Evolutionary conservation across 2,329 filamentous ascomycete genomes (phyloP).

Genomic region (Penicillium griseofulvum): DNA sequence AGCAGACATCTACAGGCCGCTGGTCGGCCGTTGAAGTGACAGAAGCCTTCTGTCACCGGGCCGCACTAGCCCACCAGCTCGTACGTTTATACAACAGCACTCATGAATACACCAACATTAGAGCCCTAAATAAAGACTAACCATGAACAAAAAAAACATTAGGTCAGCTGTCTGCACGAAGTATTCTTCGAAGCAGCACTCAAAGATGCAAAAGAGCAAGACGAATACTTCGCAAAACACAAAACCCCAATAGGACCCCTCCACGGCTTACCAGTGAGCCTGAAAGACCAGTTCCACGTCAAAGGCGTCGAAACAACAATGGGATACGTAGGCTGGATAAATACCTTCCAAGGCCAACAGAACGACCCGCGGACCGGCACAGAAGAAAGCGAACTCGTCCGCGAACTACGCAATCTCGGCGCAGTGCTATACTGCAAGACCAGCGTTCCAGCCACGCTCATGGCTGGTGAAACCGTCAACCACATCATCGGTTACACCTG

Average conservation of each 20-base stretch:
- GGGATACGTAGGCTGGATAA: slow-evolving; percentile 66
- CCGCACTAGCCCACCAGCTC: slow-evolving; percentile 59
- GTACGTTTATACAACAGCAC: slow-evolving; percentile 31
- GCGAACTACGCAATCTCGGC: slow-evolving; percentile 53
- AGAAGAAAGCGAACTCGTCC: slow-evolving; percentile 59
- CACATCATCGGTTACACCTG: slow-evolving; percentile 59
- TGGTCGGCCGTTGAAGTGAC: slow-evolving; percentile 59
- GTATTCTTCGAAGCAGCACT: slow-evolving; percentile 56
- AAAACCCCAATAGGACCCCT: slow-evolving; percentile 55
- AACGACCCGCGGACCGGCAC: slow-evolving; percentile 50
- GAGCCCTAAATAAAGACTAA: neutral
- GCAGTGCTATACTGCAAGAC: slow-evolving; percentile 58
- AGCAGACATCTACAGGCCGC: slow-evolving; percentile 52
- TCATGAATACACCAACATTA: neutral
- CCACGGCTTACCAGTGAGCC: slow-evolving; percentile 60
- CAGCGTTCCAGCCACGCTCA: slow-evolving; percentile 54
- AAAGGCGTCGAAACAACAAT: slow-evolving; percentile 57
- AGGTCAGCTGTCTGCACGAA: slow-evolving; percentile 54
- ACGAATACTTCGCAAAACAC: slow-evolving; percentile 46
- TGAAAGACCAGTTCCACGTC: slow-evolving; percentile 51
- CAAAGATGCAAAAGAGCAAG: slow-evolving; percentile 48
- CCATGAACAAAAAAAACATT: no score
- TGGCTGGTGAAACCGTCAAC: slow-evolving; percentile 61
- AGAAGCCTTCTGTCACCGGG: slow-evolving; percentile 57
- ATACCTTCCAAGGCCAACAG: slow-evolving; percentile 56